These are phyloP conservation scores for Poteriospumella lacustris DNA, from an alignment of 108 stramenopile species.

Conservation along the genomic window DNA sequence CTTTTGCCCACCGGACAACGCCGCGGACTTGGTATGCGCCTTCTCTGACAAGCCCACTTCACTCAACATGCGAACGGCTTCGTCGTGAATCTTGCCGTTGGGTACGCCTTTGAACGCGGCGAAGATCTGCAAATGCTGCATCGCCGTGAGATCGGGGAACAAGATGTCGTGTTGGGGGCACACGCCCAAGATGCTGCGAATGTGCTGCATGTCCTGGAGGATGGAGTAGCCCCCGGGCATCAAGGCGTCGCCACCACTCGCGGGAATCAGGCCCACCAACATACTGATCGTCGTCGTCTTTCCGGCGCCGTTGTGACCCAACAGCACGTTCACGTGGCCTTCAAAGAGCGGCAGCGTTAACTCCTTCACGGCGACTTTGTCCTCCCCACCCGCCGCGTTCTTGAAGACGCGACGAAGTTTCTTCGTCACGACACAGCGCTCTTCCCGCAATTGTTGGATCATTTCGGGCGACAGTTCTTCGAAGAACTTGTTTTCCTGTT, in stretches of 20 bases:
- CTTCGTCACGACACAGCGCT: conserved; percentile 29
- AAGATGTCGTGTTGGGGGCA: conserved; percentile 69
- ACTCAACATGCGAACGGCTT: conserved; percentile 36
- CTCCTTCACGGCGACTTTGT: conserved; percentile 79
- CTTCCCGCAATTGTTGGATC: neutral
- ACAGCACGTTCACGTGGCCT: conserved; percentile 80
- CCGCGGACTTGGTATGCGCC: conserved; percentile 53
- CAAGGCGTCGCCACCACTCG: conserved; percentile 71
- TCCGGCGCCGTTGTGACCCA: conserved; percentile 79
- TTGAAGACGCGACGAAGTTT: conserved; percentile 58
- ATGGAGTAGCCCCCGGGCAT: conserved; percentile 57
- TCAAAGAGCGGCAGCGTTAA: conserved; percentile 74
- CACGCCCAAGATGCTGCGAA: conserved; percentile 51
- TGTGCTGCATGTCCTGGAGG: conserved; percentile 28
- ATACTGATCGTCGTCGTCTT: conserved; percentile 72
- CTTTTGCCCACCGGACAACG: conserved; percentile 62
- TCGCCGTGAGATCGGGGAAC: conserved; percentile 53
- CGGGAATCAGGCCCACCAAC: conserved; percentile 82
- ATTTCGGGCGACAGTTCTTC: conserved; percentile 1
- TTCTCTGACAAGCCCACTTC: conserved; percentile 58
- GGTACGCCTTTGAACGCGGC: conserved; percentile 49
- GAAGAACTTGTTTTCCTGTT: neutral
- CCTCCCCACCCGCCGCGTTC: conserved; percentile 56
- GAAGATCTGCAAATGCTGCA: conserved; percentile 59
- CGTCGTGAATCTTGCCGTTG: conserved; percentile 21